Percentiles rank a stretch among this genome's conserved stretches.
phyloP scores from a whole-genome alignment of 805 yeast genomes.

The Cyberlindnera xylosilytica region DNA sequence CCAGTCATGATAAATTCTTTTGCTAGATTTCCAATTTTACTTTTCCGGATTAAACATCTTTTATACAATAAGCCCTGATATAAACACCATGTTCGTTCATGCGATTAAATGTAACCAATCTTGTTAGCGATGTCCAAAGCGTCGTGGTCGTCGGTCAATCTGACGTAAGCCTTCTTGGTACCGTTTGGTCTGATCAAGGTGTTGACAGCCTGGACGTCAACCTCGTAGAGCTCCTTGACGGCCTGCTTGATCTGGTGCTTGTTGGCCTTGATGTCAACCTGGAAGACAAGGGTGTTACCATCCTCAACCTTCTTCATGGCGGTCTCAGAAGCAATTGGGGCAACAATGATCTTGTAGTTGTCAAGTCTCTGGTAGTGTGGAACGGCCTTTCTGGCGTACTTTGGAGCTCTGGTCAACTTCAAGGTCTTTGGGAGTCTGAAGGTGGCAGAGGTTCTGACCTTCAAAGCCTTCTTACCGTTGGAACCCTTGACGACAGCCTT shows the following conservation, averaged over 20 bases:
- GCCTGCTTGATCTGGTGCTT: constrained; percentile 98
- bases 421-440: constrained; percentile 98
- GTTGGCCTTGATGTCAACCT: constrained; percentile 96
- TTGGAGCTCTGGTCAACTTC: constrained; percentile 90
- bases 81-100: constrained; percentile 13
- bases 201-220: constrained; percentile 91
- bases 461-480: constrained; percentile 82
- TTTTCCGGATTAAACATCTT: constrained; percentile 21
- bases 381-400: constrained; percentile 91
- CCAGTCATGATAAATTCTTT: too few species aligned
- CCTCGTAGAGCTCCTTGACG: constrained; percentile 96
- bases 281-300: constrained; percentile 98
- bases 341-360: constrained; percentile 88
- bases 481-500: constrained; percentile 98
- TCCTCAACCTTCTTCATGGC: constrained; percentile 99
- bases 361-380: constrained; percentile 98
- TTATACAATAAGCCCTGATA: constrained; percentile 17
- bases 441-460: constrained; percentile 92
- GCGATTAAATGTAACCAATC: constrained; percentile 92
- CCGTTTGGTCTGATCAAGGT: constrained; percentile 99
- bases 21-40: background rate
- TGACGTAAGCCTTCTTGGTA: constrained; percentile 99
- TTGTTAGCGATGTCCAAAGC: constrained; percentile 99
- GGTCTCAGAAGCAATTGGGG: constrained; percentile 96
- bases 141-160: constrained; percentile 98